phyloP scores from a whole-genome alignment of 371 early-diverging fungal species.

The Syncephalastrum sp. region DNA sequence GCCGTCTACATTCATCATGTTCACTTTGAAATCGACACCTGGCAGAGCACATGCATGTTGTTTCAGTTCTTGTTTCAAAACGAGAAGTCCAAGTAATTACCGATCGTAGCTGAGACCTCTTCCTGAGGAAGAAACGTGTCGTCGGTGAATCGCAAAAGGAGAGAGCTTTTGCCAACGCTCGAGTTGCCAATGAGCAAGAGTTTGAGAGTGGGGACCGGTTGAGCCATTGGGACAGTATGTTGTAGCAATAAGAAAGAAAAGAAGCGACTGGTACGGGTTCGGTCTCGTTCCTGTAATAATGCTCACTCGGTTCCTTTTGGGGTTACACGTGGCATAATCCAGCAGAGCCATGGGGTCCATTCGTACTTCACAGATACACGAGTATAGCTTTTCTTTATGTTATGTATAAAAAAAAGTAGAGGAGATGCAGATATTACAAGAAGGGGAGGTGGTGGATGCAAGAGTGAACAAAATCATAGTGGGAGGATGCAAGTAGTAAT shows the following conservation, averaged over 20 bases:
- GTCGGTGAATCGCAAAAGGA: slow-evolving; percentile 96
- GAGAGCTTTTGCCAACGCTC: slow-evolving; percentile 97
- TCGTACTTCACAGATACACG: neutral
- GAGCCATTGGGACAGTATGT: too few relatives aligned
- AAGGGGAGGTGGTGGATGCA: too few relatives aligned
- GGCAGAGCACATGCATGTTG: neutral
- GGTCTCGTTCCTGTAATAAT: neutral
- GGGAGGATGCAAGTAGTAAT: slow-evolving; percentile 1
- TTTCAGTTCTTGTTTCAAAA: neutral
- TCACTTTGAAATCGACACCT: slow-evolving; percentile 99
- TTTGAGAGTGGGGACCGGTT: slow-evolving; percentile 80
- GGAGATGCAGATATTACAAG: too few relatives aligned
- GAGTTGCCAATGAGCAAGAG: slow-evolving; percentile 98
- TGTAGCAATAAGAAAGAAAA: slow-evolving; percentile 5
- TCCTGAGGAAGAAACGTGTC: slow-evolving; percentile 93
- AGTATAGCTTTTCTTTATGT: neutral
- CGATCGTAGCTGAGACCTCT: slow-evolving; percentile 92
- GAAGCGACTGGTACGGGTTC: neutral
- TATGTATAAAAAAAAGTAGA: neutral
- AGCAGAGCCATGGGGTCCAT: too few relatives aligned
- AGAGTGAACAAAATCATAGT: too few relatives aligned
- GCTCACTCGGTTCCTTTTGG: too few relatives aligned
- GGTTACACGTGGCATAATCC: too few relatives aligned
- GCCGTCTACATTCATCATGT: slow-evolving; percentile 85
- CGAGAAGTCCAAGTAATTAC: slow-evolving; percentile 30